Evolutionary conservation across 73 alveolate species (phyloP).

Genomic region (Tetrahymena elliotti): DNA sequence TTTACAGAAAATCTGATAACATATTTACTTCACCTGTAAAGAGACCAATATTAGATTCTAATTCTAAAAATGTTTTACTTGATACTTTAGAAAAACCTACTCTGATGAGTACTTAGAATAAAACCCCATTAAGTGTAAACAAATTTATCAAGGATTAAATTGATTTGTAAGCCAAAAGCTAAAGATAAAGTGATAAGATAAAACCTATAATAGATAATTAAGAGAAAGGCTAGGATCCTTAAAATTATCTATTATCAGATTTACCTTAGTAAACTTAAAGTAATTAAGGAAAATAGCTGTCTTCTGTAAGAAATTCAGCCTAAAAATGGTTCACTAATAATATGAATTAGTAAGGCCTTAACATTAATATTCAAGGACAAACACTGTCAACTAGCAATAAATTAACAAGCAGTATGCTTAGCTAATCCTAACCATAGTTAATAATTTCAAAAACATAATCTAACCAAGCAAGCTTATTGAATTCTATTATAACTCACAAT

Average conservation of each 20-base stretch:
- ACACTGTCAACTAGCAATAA: neutral
- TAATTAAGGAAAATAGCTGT: neutral
- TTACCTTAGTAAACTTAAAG: neutral
- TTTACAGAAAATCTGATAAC: neutral
- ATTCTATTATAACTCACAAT: neutral
- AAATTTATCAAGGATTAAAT: neutral
- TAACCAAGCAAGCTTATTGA: neutral
- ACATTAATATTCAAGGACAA: neutral
- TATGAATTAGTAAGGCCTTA: neutral
- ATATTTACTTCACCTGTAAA: neutral
- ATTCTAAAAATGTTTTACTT: neutral
- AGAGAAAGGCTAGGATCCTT: neutral
- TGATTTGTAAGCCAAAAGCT: neutral
- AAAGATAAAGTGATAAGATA: neutral
- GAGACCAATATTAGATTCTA: neutral
- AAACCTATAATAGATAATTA: neutral
- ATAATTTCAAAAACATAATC: neutral
- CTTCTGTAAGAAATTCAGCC: neutral
- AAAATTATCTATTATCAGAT: neutral
- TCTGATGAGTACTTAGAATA: neutral
- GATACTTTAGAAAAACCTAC: neutral
- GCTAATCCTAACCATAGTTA: neutral
- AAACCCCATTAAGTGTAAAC: neutral
- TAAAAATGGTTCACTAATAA: neutral
- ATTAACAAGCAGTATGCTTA: neutral